A percentile compares a stretch with the other conserved stretches of the same genome.
Conservation (phyloP, 2,329 filamentous ascomycete genomes). For the Scortechinia acanthostroma region DNA sequence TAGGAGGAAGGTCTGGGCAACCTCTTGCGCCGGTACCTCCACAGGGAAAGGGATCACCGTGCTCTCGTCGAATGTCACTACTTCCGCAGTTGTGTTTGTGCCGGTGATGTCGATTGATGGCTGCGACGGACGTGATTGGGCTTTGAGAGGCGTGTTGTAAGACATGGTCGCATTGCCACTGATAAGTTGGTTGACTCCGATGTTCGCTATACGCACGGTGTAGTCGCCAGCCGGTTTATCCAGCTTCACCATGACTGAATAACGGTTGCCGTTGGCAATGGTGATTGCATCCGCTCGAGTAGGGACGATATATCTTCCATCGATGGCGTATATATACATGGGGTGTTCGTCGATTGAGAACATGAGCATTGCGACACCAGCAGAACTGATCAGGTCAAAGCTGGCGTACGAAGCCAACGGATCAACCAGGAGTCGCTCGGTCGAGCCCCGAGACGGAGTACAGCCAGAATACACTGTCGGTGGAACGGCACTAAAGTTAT, state of each 20-base stretch:
- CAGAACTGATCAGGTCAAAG: background rate
- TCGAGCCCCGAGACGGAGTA: background rate
- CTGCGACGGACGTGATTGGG: slow-evolving; percentile 14
- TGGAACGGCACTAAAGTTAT: background rate
- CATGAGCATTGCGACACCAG: background rate
- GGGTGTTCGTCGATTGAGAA: slow-evolving; percentile 21
- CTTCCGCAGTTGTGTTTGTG: slow-evolving; percentile 7
- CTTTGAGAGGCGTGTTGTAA: slow-evolving; percentile 17
- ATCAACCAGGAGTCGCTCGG: background rate
- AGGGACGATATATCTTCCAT: slow-evolving; percentile 23
- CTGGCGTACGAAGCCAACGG: background rate
- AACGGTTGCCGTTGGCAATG: slow-evolving; percentile 23
- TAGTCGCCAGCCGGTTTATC: slow-evolving; percentile 25
- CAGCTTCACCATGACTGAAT: slow-evolving; percentile 23
- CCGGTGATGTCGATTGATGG: slow-evolving; percentile 25
- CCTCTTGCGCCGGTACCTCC: slow-evolving; percentile 9
- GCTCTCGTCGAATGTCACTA: background rate
- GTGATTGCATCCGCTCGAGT: slow-evolving; percentile 17
- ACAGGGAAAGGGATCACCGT: slow-evolving; percentile 7
- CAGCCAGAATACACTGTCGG: background rate
- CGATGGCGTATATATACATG: slow-evolving; percentile 21
- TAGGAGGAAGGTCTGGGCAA: slow-evolving; percentile 6
- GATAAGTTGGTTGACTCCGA: slow-evolving; percentile 30
- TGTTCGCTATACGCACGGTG: slow-evolving; percentile 29
- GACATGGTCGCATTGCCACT: slow-evolving; percentile 29